Conservation (phyloP, 78 protist genomes). For the Dictyostelium intermedium region DNA sequence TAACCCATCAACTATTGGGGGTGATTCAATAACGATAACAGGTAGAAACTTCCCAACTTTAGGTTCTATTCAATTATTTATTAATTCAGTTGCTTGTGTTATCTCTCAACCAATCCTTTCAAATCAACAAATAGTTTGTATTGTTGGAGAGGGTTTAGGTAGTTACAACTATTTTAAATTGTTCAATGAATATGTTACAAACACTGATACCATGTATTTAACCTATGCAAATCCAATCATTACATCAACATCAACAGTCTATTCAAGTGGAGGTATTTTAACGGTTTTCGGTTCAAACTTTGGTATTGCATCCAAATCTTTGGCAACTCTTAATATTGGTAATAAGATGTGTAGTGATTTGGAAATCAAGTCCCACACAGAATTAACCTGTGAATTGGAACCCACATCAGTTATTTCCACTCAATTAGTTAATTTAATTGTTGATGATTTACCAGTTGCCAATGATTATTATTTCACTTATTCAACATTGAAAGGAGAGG, state of each 20-base stretch:
- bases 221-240: neutral
- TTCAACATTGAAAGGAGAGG: neutral
- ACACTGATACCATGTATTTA: neutral
- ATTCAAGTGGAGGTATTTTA: neutral
- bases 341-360: neutral
- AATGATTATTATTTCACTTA: neutral
- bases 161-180: neutral
- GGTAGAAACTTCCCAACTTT: conserved; percentile 19
- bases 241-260: neutral
- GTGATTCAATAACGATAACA: neutral
- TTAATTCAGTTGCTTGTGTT: neutral
- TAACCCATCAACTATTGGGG: neutral
- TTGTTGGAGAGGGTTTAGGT: neutral
- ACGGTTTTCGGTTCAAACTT: conserved; percentile 4
- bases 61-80: neutral
- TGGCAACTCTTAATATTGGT: neutral
- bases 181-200: neutral
- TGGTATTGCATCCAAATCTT: neutral
- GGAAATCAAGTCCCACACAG: neutral
- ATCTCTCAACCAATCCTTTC: neutral
- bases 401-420: neutral
- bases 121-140: neutral
- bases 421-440: neutral
- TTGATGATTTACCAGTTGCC: conserved; percentile 5
- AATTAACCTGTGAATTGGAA: neutral